Conservation (phyloP, 75 land plant genomes). For the Cunninghamia lanceolata region DNA sequence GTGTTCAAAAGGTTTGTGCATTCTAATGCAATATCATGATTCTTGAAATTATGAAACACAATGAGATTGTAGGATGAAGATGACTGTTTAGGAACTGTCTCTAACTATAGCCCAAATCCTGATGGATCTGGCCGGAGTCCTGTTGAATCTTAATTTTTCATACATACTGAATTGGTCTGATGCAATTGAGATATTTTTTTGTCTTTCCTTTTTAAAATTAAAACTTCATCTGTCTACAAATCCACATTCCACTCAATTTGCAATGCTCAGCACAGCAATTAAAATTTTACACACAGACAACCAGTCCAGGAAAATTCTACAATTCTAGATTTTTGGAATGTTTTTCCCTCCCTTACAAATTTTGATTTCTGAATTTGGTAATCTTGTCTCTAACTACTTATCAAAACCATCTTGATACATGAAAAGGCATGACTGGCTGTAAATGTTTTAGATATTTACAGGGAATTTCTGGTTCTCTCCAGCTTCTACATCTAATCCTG, state of each 20-base stretch:
- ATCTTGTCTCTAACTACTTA: neutral
- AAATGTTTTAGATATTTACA: neutral
- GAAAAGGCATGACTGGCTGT: neutral
- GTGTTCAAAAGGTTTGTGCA: constrained; percentile 92
- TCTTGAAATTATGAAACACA: neutral
- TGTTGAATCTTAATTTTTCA: neutral
- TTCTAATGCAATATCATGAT: neutral
- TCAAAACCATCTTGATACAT: neutral
- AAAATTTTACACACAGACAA: too few relatives aligned
- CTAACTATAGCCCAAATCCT: neutral
- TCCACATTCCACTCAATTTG: too few relatives aligned
- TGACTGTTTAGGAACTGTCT: neutral
- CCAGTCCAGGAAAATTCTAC: too few relatives aligned
- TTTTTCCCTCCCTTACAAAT: too few relatives aligned
- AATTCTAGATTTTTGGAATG: neutral
- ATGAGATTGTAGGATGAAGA: too few relatives aligned
- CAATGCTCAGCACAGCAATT: too few relatives aligned
- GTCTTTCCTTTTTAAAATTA: too few relatives aligned
- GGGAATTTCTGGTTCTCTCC: neutral
- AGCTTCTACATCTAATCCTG: neutral
- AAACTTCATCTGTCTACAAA: too few relatives aligned
- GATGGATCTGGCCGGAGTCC: neutral
- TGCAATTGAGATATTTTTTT: too few relatives aligned
- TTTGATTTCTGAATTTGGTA: too few relatives aligned
- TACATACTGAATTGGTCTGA: too few relatives aligned